Conservation (phyloP, 78 protist genomes). For the Guillardia theta region DNA sequence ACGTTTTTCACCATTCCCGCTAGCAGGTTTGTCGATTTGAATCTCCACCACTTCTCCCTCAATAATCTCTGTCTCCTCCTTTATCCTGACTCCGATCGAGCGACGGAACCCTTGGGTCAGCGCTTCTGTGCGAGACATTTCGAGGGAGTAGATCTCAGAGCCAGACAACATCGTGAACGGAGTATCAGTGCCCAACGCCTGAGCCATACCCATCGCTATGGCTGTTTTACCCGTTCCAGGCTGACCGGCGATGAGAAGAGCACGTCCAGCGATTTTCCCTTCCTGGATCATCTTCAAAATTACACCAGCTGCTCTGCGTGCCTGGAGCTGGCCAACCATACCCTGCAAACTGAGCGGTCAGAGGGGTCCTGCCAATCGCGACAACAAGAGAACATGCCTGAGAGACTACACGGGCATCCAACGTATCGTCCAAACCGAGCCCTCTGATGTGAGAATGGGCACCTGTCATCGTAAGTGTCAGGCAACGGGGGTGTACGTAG, state of each 20-base stretch:
- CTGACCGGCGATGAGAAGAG: slow-evolving; percentile 94
- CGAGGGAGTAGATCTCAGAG: slow-evolving; percentile 96
- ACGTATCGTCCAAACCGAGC: slow-evolving; percentile 91
- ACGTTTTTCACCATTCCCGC: slow-evolving; percentile 55
- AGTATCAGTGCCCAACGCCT: slow-evolving; percentile 87
- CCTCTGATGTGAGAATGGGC: slow-evolving; percentile 99
- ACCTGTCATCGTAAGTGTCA: neutral
- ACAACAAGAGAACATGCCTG: neutral
- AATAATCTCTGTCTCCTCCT: slow-evolving; percentile 98
- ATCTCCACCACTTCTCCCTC: slow-evolving; percentile 98
- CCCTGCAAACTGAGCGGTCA: slow-evolving; percentile 74
- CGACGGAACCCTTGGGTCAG: slow-evolving; percentile 95
- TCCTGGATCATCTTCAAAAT: slow-evolving; percentile 89
- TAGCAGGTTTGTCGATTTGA: slow-evolving; percentile 20
- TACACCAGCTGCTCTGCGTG: slow-evolving; percentile 92
- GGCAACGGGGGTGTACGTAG: neutral
- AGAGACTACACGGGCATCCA: slow-evolving; percentile 77
- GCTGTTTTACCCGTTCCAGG: slow-evolving; percentile 99
- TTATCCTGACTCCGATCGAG: slow-evolving; percentile 94
- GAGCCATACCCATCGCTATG: slow-evolving; percentile 94
- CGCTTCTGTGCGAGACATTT: slow-evolving; percentile 97
- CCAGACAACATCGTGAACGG: slow-evolving; percentile 96
- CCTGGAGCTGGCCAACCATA: slow-evolving; percentile 95
- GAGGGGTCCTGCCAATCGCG: neutral
- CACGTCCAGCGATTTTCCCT: slow-evolving; percentile 97